Percentiles rank a stretch among this genome's conserved stretches.
These are phyloP conservation scores for Ogataea zsoltii DNA, from an alignment of 805 yeast genomes.

Conservation along the genomic window DNA sequence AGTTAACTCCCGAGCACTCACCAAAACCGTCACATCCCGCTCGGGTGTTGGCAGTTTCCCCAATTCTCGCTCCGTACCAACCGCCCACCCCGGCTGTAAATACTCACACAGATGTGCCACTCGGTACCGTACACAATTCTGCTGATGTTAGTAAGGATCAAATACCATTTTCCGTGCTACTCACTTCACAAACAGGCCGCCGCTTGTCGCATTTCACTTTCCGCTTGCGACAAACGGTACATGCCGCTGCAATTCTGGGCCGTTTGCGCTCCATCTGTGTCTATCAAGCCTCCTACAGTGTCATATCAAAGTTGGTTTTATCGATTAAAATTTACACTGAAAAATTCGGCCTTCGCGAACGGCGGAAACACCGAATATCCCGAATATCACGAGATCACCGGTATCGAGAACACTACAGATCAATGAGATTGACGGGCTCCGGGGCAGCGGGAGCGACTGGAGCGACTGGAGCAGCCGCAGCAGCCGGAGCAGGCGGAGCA, in stretches of 20 bases:
- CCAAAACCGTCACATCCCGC: not conserved
- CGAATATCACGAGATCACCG: constrained; percentile 4
- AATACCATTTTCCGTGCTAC: constrained; percentile 1
- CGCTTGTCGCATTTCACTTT: constrained; percentile 48
- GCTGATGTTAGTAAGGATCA: not conserved
- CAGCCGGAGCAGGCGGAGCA: not conserved
- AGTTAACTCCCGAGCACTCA: constrained; percentile 7
- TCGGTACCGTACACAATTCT: constrained; percentile 28
- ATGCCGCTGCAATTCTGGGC: constrained; percentile 40
- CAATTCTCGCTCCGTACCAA: not conserved
- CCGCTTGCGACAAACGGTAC: constrained; percentile 44
- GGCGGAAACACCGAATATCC: constrained; percentile 1
- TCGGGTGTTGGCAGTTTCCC: no score
- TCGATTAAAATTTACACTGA: no score
- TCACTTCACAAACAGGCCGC: constrained; percentile 38
- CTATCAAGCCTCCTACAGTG: not conserved
- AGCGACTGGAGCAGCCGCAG: not conserved
- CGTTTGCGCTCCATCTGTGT: constrained; percentile 2
- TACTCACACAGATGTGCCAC: constrained; percentile 29
- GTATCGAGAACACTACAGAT: constrained; percentile 11
- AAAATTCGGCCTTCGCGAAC: not conserved
- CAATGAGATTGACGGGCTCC: constrained; percentile 25
- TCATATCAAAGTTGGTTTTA: no score
- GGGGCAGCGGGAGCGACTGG: constrained; percentile 5
- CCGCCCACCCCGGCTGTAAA: constrained; percentile 27